phyloP scores from a whole-genome alignment of 768 basidiomycete genomes.

The Hericium erinaceus region DNA sequence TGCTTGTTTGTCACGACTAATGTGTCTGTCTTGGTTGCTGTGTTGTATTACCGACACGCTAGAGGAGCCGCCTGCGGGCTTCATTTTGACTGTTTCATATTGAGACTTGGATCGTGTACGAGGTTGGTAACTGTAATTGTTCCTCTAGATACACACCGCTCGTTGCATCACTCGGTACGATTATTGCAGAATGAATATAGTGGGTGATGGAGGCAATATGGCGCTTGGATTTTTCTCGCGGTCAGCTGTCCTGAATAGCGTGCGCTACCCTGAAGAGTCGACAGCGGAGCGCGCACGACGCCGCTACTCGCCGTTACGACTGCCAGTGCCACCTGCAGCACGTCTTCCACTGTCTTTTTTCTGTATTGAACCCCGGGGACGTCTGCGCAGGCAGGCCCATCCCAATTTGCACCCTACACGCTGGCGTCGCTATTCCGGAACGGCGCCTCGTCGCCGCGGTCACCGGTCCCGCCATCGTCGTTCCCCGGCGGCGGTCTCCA shows the following conservation, averaged over 20 bases:
- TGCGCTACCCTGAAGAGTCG: background rate
- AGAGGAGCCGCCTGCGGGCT: background rate
- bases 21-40: background rate
- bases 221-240: background rate
- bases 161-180: too few species aligned
- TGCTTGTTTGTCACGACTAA: background rate
- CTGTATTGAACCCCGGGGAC: too few species aligned
- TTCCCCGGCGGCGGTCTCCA: conserved; percentile 40
- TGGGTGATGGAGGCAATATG: background rate
- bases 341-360: too few species aligned
- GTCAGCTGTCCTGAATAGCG: background rate
- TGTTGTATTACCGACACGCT: background rate
- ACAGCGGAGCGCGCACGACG: too few species aligned
- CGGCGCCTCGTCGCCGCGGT: conserved; percentile 27
- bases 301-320: too few species aligned
- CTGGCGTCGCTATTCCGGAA: conserved; percentile 63
- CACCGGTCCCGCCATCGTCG: conserved; percentile 34
- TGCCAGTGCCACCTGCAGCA: too few species aligned
- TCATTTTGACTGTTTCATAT: background rate
- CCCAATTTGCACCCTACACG: conserved; percentile 21
- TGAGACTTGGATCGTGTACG: background rate
- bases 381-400: too few species aligned
- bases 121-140: too few species aligned
- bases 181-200: too few species aligned
- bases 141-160: too few species aligned